Base-by-base conservation (phyloP, 2,329 filamentous ascomycete species). In the Pseudogymnoascus sp. region DNA sequence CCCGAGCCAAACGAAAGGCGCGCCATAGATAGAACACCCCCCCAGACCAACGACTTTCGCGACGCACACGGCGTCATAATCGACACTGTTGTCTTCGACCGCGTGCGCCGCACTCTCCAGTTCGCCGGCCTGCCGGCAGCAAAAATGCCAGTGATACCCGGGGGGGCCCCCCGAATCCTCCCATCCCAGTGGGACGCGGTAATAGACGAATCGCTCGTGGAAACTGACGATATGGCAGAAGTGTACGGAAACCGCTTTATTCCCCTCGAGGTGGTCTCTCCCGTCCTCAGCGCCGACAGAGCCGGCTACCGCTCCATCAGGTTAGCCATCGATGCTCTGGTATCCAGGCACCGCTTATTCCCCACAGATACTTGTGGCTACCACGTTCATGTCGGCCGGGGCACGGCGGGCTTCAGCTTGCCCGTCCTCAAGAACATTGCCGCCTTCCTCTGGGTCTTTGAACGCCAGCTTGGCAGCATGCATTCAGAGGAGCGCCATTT, bases 361-460 rank as follows among this genome's bases (percentile, higher is more conserved):
- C 50, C 62, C 38, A 72, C 73, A 60, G 28, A 63, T 1, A 65
- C 60, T 4, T 68, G 66, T 26, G 72, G 70, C 0, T 35, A 72
- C 1, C 72, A 75, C 60, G 67, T 75, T 14, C 73, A 76, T 60
- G 65, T 75, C 31, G 71, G 72, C 6, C 67, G 71, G 31, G 67
- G 66, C 1, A 43, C 31, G 26, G 35, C 63, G 3, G 68, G 68
- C 0, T 73, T 73, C 35, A 61, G 61, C 10, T 50, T 72, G 10
- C 35, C 62, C 4, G 66, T 66, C 2, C 43, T 76, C 16, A 69
- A 69, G 63, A 74, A 72, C 31, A 31, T 74, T 4, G 38, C 72
- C 22, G 67, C 66, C 0, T 61, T 70, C 4, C 61, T 68, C 19
- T 68, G 68, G 38, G 70, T 70, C 1, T 72, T 72, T 61, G 73